phyloP scores from a whole-genome alignment of 257 asterid species.

The Solanum okadae region DNA sequence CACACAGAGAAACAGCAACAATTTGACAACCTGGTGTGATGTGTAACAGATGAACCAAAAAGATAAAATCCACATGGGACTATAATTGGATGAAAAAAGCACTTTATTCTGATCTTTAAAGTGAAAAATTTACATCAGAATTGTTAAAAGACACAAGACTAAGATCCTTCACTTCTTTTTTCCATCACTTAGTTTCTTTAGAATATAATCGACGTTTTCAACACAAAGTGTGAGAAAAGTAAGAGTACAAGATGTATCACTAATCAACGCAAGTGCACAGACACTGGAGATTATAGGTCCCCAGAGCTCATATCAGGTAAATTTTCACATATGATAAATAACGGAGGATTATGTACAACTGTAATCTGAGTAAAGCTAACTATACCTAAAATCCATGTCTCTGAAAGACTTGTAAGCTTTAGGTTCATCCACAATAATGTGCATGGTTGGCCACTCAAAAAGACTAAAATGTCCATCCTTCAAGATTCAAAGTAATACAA shows the following conservation, averaged over 20 bases:
- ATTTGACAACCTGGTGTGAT: neutral
- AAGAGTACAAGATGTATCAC: neutral
- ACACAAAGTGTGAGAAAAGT: neutral
- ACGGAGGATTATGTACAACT: neutral
- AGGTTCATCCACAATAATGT: slow-evolving; percentile 62
- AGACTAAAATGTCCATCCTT: slow-evolving; percentile 91
- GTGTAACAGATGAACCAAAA: neutral
- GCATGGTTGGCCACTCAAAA: slow-evolving; percentile 85
- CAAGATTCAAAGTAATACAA: slow-evolving; percentile 3
- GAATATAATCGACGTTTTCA: neutral
- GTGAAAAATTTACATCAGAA: neutral
- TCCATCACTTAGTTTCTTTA: neutral
- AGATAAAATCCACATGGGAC: neutral
- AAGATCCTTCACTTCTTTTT: neutral
- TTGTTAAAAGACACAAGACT: neutral
- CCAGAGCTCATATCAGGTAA: neutral
- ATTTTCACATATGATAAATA: neutral
- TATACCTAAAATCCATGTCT: slow-evolving; percentile 94
- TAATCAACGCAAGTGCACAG: neutral
- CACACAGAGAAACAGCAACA: neutral
- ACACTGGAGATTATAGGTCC: neutral
- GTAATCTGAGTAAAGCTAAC: neutral
- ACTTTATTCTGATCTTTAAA: neutral
- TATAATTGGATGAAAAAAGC: neutral
- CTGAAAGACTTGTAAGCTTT: slow-evolving; percentile 89